Evolutionary conservation across 73 alveolate genomes (phyloP).

Genomic region (Paramecium octaurelia): DNA sequence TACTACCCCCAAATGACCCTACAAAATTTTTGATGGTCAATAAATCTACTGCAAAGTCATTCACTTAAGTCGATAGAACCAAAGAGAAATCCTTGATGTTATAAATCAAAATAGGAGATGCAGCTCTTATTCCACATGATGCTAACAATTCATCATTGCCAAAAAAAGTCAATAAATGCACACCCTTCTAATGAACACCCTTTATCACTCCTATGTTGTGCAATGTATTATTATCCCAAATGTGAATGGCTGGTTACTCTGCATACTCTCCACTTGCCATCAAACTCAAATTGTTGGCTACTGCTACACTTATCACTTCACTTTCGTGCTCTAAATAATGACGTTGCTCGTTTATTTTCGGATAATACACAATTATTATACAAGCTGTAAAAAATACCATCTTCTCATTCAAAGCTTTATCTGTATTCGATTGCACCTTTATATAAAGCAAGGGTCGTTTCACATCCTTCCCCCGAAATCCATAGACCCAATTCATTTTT

Average conservation of each 20-base stretch:
- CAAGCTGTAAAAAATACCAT: conserved; percentile 87
- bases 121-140: conserved; percentile 61
- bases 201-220: conserved; percentile 79
- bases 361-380: conserved; percentile 81
- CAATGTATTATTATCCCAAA: conserved; percentile 89
- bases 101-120: conserved; percentile 56
- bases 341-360: conserved; percentile 81
- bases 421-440: neutral
- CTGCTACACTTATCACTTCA: conserved; percentile 85
- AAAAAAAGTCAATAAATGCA: conserved; percentile 54
- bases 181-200: conserved; percentile 87
- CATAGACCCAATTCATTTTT: conserved; percentile 94
- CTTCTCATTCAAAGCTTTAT: conserved; percentile 72
- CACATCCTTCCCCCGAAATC: conserved; percentile 88
- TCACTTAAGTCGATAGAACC: conserved; percentile 43
- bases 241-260: conserved; percentile 88
- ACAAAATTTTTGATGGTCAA: conserved; percentile 48
- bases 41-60: conserved; percentile 58
- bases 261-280: conserved; percentile 87
- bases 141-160: conserved; percentile 60
- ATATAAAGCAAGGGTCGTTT: conserved; percentile 81
- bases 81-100: conserved; percentile 53
- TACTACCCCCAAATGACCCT: conserved; percentile 41
- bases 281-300: conserved; percentile 68
- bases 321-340: conserved; percentile 90